These are phyloP conservation scores for Cajanus cajan DNA, from an alignment of 306 rosid genomes.

Conservation along the genomic window DNA sequence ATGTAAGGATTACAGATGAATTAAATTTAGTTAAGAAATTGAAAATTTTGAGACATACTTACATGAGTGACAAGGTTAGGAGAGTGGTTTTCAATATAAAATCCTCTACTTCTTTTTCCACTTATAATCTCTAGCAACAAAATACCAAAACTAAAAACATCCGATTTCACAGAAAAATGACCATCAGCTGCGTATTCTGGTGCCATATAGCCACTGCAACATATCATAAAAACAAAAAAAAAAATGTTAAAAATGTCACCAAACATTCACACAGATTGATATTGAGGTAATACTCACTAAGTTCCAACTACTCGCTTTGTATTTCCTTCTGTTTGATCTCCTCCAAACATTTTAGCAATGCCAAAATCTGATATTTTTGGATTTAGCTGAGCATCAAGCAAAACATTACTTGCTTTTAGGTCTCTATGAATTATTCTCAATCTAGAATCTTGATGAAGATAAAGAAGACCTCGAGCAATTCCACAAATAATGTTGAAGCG, in stretches of 20 bases:
- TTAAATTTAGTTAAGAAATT: not conserved
- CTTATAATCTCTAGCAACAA: slow-evolving; percentile 52
- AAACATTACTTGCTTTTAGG: slow-evolving; percentile 39
- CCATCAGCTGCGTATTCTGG: slow-evolving; percentile 53
- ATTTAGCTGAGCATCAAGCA: slow-evolving; percentile 42
- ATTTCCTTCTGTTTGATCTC: slow-evolving; percentile 40
- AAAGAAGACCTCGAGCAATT: slow-evolving; percentile 48
- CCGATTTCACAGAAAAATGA: slow-evolving; percentile 42
- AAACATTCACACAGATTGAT: not conserved
- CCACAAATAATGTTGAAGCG: slow-evolving; percentile 48
- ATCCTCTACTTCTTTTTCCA: slow-evolving; percentile 50
- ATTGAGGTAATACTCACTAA: slow-evolving; percentile 34
- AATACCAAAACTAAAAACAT: slow-evolving; percentile 48
- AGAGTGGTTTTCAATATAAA: slow-evolving; percentile 22
- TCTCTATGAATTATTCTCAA: not conserved
- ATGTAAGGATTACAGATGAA: not conserved
- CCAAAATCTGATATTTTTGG: slow-evolving; percentile 60
- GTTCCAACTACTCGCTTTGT: slow-evolving; percentile 54
- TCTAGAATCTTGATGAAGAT: slow-evolving; percentile 48
- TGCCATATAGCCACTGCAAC: slow-evolving; percentile 52
- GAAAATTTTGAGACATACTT: slow-evolving; percentile 28
- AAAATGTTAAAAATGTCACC: not conserved
- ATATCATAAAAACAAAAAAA: not conserved
- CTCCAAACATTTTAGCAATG: slow-evolving; percentile 35
- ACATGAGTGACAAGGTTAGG: slow-evolving; percentile 51